phyloP scores from a whole-genome alignment of 202 grass and related monocot species.

The Sporobolus alterniflorus region DNA sequence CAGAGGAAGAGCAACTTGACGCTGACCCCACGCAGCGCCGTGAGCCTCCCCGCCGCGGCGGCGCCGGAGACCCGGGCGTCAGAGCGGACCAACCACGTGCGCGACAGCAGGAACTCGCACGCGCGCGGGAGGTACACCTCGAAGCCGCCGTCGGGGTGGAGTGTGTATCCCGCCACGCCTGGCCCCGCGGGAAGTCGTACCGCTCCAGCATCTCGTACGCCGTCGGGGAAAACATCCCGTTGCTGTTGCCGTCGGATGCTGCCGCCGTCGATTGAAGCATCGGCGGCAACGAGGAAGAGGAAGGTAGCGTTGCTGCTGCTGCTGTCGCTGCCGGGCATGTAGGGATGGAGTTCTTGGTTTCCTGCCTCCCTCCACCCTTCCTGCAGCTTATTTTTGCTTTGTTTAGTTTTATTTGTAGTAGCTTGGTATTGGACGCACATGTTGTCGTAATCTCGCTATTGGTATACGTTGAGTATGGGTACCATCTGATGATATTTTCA shows the following conservation, averaged over 20 bases:
- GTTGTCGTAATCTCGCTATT: background rate
- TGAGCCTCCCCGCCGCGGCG: constrained; percentile 10
- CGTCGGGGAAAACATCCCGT: background rate
- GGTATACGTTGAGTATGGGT: background rate
- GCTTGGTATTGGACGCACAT: background rate
- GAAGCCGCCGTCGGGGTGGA: constrained; percentile 45
- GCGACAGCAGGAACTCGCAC: constrained; percentile 53
- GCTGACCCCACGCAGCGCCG: constrained; percentile 43
- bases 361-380: too few relatives aligned
- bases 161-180: constrained; percentile 47
- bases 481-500: too few relatives aligned
- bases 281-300: background rate
- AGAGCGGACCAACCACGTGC: constrained; percentile 45
- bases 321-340: background rate
- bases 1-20: constrained; percentile 59
- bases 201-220: constrained; percentile 70
- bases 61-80: constrained; percentile 36
- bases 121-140: constrained; percentile 43
- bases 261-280: background rate
- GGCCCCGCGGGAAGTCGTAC: constrained; percentile 68
- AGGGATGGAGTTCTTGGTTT: too few relatives aligned
- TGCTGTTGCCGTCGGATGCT: background rate
- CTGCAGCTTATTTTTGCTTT: too few relatives aligned
- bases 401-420: constrained; percentile 10
- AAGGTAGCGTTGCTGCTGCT: background rate